These are phyloP conservation scores for Geotrichum reessii DNA, from an alignment of 1,139 yeast genomes.

Conservation along the genomic window DNA sequence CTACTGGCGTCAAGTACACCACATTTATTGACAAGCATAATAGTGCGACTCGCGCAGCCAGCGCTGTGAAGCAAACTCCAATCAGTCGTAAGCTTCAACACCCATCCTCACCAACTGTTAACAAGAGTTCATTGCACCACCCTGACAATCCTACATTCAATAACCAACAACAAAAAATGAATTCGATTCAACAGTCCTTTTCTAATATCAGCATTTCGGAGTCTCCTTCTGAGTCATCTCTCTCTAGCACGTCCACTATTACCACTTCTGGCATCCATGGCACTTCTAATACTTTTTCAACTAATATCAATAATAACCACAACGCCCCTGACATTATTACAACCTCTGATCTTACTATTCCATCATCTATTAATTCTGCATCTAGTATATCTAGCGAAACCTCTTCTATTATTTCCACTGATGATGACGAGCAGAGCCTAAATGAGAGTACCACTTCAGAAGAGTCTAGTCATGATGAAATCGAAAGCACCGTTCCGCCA, in stretches of 20 bases:
- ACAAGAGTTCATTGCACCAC: constrained; percentile 19
- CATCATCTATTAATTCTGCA: constrained; percentile 8
- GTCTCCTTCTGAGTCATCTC: background rate
- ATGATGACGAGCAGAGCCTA: constrained; percentile 14
- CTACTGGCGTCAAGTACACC: constrained; percentile 25
- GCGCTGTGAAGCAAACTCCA: background rate
- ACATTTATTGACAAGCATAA: constrained; percentile 49
- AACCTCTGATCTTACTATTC: constrained; percentile 10
- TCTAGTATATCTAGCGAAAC: constrained; percentile 17
- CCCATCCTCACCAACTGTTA: constrained; percentile 8
- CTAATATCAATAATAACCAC: background rate
- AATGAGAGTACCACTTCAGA: constrained; percentile 18
- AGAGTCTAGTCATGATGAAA: constrained; percentile 6
- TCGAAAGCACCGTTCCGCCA: background rate
- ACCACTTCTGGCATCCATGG: background rate
- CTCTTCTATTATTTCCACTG: constrained; percentile 15
- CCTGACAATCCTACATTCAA: constrained; percentile 20
- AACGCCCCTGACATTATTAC: background rate
- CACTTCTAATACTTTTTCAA: background rate
- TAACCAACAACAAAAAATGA: background rate
- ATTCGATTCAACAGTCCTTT: background rate
- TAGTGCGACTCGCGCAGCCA: constrained; percentile 39
- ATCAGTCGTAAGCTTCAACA: background rate
- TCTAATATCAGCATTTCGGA: background rate
- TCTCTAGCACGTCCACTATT: background rate